Evolutionary conservation across 306 rosid species (phyloP).

Genomic region (Rosa persica): DNA sequence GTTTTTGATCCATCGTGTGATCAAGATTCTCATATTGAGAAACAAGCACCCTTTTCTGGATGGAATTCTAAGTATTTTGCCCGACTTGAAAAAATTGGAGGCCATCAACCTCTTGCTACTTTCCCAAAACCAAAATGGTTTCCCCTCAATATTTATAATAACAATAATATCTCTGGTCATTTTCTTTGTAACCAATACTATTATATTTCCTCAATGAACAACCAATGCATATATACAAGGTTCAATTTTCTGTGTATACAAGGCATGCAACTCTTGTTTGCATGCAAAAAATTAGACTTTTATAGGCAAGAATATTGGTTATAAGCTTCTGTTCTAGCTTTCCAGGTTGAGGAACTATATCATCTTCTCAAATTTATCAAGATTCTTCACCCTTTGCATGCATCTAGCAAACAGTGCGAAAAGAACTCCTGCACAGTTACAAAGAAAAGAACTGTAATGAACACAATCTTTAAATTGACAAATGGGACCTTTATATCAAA

Average conservation of each 20-base stretch:
- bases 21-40: not conserved
- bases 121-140: not conserved
- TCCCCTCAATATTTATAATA: not conserved
- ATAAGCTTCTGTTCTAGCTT: not conserved
- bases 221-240: constrained; percentile 3
- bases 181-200: not conserved
- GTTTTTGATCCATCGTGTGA: not conserved
- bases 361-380: constrained; percentile 82
- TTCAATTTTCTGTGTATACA: not conserved
- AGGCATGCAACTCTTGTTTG: constrained; percentile 23
- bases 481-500: not conserved
- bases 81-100: not conserved
- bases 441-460: constrained; percentile 3
- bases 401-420: constrained; percentile 55
- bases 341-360: constrained; percentile 29
- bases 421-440: constrained; percentile 59
- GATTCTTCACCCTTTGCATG: constrained; percentile 71
- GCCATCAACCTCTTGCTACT: not conserved
- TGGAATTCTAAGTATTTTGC: not conserved
- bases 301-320: not conserved
- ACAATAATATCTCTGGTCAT: not conserved
- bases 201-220: not conserved
- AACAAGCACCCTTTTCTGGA: not conserved
- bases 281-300: not conserved
- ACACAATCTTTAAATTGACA: not conserved